phyloP scores from a whole-genome alignment of 306 rosid species.

The Parietaria judaica region DNA sequence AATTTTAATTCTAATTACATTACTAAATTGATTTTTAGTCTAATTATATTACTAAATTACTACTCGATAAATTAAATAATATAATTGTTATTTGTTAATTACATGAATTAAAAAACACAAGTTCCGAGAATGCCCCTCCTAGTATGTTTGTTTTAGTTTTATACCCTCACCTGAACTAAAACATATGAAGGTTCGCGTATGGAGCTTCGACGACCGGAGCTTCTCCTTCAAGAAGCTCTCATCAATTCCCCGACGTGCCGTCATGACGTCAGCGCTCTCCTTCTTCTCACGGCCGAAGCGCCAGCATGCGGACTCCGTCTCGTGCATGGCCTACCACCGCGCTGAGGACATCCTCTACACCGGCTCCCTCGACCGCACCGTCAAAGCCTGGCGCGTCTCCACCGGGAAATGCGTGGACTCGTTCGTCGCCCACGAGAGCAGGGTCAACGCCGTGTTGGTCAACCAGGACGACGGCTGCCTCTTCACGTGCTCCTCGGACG shows the following conservation, averaged over 20 bases:
- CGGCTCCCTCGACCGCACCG: constrained; percentile 51
- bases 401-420: constrained; percentile 46
- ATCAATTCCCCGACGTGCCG: constrained; percentile 43
- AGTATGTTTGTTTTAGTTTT: too few relatives aligned
- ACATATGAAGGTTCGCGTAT: constrained; percentile 29
- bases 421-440: constrained; percentile 52
- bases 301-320: constrained; percentile 37
- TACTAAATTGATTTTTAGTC: too few relatives aligned
- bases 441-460: constrained; percentile 38
- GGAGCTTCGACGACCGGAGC: constrained; percentile 42
- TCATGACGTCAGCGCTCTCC: constrained; percentile 20
- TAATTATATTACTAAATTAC: too few relatives aligned
- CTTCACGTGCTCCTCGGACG: constrained; percentile 70
- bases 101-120: too few relatives aligned
- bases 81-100: too few relatives aligned
- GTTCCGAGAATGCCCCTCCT: too few relatives aligned
- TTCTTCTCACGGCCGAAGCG: constrained; percentile 14
- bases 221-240: constrained; percentile 43
- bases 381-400: constrained; percentile 53
- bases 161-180: too few relatives aligned
- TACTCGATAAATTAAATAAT: too few relatives aligned
- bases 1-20: too few relatives aligned
- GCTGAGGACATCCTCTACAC: constrained; percentile 59
- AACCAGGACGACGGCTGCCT: constrained; percentile 70
- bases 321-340: constrained; percentile 72